Percentiles rank a stretch among this genome's conserved stretches.
Conservation (phyloP, 495 filamentous ascomycete genomes). For the Penicillium samsonianum region DNA sequence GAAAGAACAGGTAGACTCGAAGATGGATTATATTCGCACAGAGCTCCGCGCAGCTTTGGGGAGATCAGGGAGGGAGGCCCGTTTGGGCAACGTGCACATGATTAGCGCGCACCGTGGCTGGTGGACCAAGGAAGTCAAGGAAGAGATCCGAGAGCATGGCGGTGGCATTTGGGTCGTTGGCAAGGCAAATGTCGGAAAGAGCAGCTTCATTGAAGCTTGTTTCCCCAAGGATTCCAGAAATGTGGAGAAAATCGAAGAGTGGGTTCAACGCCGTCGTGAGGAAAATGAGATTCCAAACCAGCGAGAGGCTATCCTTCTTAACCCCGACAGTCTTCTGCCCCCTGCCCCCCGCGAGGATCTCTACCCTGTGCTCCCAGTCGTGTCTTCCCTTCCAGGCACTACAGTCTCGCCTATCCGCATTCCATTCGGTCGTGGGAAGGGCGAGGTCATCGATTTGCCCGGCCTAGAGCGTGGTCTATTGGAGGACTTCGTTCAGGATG, state of each 20-base stretch:
- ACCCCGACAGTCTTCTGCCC: constrained; percentile 60
- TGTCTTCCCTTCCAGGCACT: constrained; percentile 86
- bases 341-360: constrained; percentile 69
- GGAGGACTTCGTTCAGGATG: constrained; percentile 62
- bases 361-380: constrained; percentile 77
- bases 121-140: constrained; percentile 86
- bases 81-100: constrained; percentile 80
- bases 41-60: constrained; percentile 74
- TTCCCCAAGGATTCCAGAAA: constrained; percentile 77
- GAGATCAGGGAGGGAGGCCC: constrained; percentile 56
- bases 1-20: constrained; percentile 73
- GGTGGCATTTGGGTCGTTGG: constrained; percentile 97
- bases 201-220: constrained; percentile 78
- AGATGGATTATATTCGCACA: constrained; percentile 79
- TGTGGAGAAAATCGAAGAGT: constrained; percentile 40
- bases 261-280: constrained; percentile 32
- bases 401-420: constrained; percentile 92
- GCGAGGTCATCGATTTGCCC: constrained; percentile 93
- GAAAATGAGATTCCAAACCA: constrained; percentile 23
- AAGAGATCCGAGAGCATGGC: constrained; percentile 75
- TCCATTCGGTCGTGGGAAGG: constrained; percentile 78
- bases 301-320: constrained; percentile 18
- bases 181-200: constrained; percentile 97
- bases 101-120: constrained; percentile 80
- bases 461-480: constrained; percentile 76